Evolutionary conservation across 2,329 filamentous ascomycete genomes (phyloP).

Genomic region (Phoma herbarum): DNA sequence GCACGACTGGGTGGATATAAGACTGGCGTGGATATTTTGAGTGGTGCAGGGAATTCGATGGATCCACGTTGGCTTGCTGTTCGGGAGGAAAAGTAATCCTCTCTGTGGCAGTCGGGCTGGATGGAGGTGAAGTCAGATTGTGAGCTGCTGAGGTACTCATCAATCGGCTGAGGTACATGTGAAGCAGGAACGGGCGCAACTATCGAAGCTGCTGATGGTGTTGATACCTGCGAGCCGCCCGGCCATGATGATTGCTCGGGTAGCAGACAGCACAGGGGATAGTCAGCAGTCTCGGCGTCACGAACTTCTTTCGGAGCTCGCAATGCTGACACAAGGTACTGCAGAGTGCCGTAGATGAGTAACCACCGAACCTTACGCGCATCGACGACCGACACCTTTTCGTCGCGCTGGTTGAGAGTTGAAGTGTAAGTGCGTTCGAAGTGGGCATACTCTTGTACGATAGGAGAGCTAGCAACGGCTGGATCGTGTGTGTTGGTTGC

Average conservation of each 20-base stretch:
- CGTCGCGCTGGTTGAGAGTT: constrained; percentile 63
- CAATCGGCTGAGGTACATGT: constrained; percentile 27
- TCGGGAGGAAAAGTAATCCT: constrained; percentile 49
- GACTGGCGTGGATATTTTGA: constrained; percentile 40
- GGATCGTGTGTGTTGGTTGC: constrained; percentile 58
- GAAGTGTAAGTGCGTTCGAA: constrained; percentile 71
- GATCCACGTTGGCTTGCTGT: constrained; percentile 38
- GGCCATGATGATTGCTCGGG: constrained; percentile 54
- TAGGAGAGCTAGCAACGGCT: constrained; percentile 52
- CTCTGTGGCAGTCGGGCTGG: constrained; percentile 58
- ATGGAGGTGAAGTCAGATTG: constrained; percentile 36
- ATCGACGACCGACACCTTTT: constrained; percentile 69
- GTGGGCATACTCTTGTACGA: constrained; percentile 73
- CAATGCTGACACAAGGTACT: constrained; percentile 73
- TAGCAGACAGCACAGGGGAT: constrained; percentile 64
- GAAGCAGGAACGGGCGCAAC: constrained; percentile 1
- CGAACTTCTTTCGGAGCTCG: constrained; percentile 68
- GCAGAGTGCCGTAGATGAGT: constrained; percentile 75
- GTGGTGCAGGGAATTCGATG: constrained; percentile 43
- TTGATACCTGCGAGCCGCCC: constrained; percentile 25
- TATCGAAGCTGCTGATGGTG: constrained; percentile 19
- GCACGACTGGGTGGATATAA: constrained; percentile 44
- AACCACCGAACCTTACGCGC: constrained; percentile 82
- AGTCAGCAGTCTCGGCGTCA: constrained; percentile 64
- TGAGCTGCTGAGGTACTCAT: constrained; percentile 27